Conservation (phyloP, 352 stramenopile species). For the Peronospora farinosa region DNA sequence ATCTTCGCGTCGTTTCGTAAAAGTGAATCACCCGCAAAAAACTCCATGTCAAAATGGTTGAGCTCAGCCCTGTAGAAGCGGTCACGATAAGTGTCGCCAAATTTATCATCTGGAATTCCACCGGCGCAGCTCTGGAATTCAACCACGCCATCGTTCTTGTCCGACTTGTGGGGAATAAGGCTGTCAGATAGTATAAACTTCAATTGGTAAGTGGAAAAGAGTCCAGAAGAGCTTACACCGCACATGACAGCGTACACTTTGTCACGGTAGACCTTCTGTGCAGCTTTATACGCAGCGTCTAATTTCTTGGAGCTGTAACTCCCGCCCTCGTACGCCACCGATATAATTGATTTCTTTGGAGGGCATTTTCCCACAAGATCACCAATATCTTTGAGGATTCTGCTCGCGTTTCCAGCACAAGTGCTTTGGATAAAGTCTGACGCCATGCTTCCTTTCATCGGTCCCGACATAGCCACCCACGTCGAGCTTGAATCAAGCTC, state of each 20-base stretch:
- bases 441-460: slow-evolving; percentile 40
- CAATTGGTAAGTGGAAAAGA: slow-evolving; percentile 25
- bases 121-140: slow-evolving; percentile 42
- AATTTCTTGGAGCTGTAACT: slow-evolving; percentile 16
- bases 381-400: slow-evolving; percentile 9
- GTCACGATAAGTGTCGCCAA: slow-evolving; percentile 30
- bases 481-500: slow-evolving; percentile 20
- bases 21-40: slow-evolving; percentile 40
- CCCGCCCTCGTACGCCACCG: slow-evolving; percentile 32
- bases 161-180: slow-evolving; percentile 30
- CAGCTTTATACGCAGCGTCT: slow-evolving; percentile 27
- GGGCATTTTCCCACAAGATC: slow-evolving; percentile 27
- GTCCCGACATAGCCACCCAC: slow-evolving; percentile 32
- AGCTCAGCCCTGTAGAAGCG: slow-evolving; percentile 39
- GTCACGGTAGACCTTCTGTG: slow-evolving; percentile 26
- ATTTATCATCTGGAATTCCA: slow-evolving; percentile 21
- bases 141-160: slow-evolving; percentile 32
- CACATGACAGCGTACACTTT: slow-evolving; percentile 39
- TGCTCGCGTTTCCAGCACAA: slow-evolving; percentile 17
- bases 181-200: slow-evolving; percentile 18
- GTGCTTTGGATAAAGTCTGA: slow-evolving; percentile 36
- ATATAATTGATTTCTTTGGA: slow-evolving; percentile 16
- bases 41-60: slow-evolving; percentile 36
- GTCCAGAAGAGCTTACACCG: slow-evolving; percentile 27
- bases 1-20: slow-evolving; percentile 35